Conservation (phyloP, 805 yeast species). For the Schwanniomyces sp. region DNA sequence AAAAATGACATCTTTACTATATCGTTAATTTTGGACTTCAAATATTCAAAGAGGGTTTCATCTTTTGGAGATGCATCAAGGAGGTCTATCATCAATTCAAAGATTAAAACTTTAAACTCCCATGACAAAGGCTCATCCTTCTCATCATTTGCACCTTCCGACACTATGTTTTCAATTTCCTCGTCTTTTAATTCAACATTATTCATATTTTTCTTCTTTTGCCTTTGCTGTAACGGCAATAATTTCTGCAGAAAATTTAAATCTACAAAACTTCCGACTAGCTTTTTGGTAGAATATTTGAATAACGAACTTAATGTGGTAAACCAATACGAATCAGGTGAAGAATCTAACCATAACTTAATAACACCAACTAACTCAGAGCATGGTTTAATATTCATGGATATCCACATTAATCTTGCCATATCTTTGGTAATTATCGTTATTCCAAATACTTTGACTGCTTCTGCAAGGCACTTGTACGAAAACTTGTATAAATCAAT, state of each 20-base stretch:
- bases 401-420: slow-evolving; percentile 62
- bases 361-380: slow-evolving; percentile 46
- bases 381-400: slow-evolving; percentile 49
- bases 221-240: slow-evolving; percentile 42
- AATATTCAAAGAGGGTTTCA: slow-evolving; percentile 33
- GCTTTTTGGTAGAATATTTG: slow-evolving; percentile 41
- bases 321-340: slow-evolving; percentile 55
- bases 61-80: slow-evolving; percentile 40
- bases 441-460: slow-evolving; percentile 52
- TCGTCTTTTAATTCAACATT: slow-evolving; percentile 38
- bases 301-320: slow-evolving; percentile 51
- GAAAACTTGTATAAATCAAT: slow-evolving; percentile 41
- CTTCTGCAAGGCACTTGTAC: slow-evolving; percentile 56
- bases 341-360: slow-evolving; percentile 59
- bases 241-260: slow-evolving; percentile 38
- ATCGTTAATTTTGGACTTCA: slow-evolving; percentile 54
- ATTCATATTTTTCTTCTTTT: slow-evolving; percentile 27
- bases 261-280: slow-evolving; percentile 41
- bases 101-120: slow-evolving; percentile 52
- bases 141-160: slow-evolving; percentile 32
- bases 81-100: slow-evolving; percentile 46
- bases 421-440: slow-evolving; percentile 43
- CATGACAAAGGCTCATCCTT: slow-evolving; percentile 58
- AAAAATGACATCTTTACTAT: slow-evolving; percentile 76
- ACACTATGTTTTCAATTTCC: slow-evolving; percentile 42